Evolutionary conservation across 768 basidiomycete genomes (phyloP).

Genomic region (Rhodotorula taiwanensis): DNA sequence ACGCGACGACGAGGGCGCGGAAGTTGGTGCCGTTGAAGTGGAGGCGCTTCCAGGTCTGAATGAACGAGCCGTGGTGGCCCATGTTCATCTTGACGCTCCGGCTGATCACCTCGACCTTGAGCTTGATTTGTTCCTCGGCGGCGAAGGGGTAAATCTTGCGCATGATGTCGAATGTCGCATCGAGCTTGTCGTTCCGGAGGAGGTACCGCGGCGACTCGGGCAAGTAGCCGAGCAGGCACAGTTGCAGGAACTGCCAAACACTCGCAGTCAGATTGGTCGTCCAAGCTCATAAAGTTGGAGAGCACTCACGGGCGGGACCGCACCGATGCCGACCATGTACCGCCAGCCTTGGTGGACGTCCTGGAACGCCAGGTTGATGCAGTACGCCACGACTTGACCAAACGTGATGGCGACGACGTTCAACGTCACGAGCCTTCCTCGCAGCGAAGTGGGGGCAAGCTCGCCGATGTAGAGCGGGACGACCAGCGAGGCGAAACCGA

Average conservation of each 20-base stretch:
- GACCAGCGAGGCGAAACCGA: constrained; percentile 57
- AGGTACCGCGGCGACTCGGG: constrained; percentile 74
- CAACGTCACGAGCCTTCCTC: constrained; percentile 71
- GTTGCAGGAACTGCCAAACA: constrained; percentile 26
- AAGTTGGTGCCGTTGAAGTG: constrained; percentile 36
- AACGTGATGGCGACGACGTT: constrained; percentile 77
- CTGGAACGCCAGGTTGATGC: constrained; percentile 43
- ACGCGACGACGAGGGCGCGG: constrained; percentile 54
- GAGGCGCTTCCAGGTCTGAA: constrained; percentile 40
- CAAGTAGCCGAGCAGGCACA: constrained; percentile 22
- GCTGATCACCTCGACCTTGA: constrained; percentile 60
- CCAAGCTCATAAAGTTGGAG: constrained; percentile 10
- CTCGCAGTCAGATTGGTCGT: no score
- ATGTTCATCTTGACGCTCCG: constrained; percentile 54
- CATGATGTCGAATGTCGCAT: constrained; percentile 55
- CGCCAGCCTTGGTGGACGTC: constrained; percentile 61
- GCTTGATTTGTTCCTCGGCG: constrained; percentile 57
- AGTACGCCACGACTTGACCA: constrained; percentile 73
- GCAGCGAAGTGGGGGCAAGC: constrained; percentile 62
- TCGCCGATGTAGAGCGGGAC: constrained; percentile 80
- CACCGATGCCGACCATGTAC: constrained; percentile 75
- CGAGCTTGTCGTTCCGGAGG: constrained; percentile 54
- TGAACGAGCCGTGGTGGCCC: constrained; percentile 53
- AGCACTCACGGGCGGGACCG: constrained; percentile 36
- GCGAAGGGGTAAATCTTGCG: constrained; percentile 64